Conservation (phyloP, 176 grass and related monocot genomes). For the Aegilops speltoides region DNA sequence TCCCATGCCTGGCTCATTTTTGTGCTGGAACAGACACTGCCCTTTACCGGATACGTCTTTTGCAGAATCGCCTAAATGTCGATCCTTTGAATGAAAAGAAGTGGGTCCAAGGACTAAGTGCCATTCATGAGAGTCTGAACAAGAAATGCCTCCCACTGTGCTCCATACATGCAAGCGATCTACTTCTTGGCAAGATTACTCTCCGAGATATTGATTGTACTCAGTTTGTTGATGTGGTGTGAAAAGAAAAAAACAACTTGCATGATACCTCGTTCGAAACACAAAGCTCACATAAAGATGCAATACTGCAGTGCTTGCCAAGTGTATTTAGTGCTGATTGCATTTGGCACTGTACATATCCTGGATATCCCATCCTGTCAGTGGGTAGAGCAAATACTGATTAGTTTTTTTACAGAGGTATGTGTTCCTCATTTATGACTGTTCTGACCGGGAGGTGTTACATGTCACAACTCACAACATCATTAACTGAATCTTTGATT, state of each 20-base stretch:
- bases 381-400: background rate
- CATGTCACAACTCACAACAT: background rate
- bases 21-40: conserved; percentile 57
- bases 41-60: conserved; percentile 77
- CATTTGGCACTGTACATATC: background rate
- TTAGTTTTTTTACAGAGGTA: conserved; percentile 7
- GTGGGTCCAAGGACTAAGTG: conserved; percentile 74
- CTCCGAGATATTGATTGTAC: conserved; percentile 88
- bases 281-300: background rate
- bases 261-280: background rate
- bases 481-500: background rate
- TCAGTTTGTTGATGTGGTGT: conserved; percentile 64
- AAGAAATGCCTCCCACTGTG: conserved; percentile 91
- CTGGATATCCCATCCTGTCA: background rate
- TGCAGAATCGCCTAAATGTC: conserved; percentile 86
- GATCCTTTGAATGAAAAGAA: conserved; percentile 84
- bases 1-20: conserved; percentile 73
- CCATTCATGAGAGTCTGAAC: conserved; percentile 85
- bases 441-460: background rate
- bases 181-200: conserved; percentile 79
- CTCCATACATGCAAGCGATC: conserved; percentile 66
- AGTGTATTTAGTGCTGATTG: background rate
- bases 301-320: background rate
- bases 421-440: background rate
- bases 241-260: conserved; percentile 22